Evolutionary conservation across 2,329 filamentous ascomycete species (phyloP), one percentile per base, ranked within the genome.

Genomic region (Colletotrichum cordylinicola): DNA sequence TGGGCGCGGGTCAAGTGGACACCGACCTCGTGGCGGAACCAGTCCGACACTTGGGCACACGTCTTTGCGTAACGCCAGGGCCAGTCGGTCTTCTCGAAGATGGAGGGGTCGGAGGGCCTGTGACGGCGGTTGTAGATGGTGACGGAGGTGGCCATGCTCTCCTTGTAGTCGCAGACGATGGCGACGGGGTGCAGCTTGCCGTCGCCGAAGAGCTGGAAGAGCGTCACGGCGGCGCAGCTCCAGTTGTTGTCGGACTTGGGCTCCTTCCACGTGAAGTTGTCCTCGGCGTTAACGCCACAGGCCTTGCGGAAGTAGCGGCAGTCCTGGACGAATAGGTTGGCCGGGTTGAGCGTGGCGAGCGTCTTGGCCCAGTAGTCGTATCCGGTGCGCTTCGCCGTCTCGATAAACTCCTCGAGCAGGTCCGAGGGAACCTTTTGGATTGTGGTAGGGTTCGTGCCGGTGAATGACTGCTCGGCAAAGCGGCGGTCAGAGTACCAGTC

Each of bases 61-160:
- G 85, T 88, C 80, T 90, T 90, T 24, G 88, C 88, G 78, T 89
- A 90, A 60, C 88, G 81, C 88, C 88, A 90, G 0, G 87, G 83
- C 87, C 87, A 90, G 80, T 90, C 88, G 2, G 80, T 79, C 67
- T 83, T 84, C 76, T 89, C 85, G 24, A 80, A 78, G 35, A 1
- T 81, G 74, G 69, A 71, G 4, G 69, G 69, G 56, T 84, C 83
- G 0, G 78, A 76, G 0, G 86, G 83, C 1, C 76, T 78, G n/a
- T 85, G 78, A 4, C 86, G 82, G 70, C 84, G 82, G 82, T 90
- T 90, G 84, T 88, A 90, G 72, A 90, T 85, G 56, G 85, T 86
- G 61, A 90, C 84, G 0, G 88, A 90, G 21, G 52, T 18, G 21
- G 61, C 43, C 69, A 71, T 71, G 43, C n/a, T 66, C 27, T 85